These are phyloP conservation scores for Lipomyces chichibuensis DNA, from an alignment of 805 yeast species.

Conservation along the genomic window DNA sequence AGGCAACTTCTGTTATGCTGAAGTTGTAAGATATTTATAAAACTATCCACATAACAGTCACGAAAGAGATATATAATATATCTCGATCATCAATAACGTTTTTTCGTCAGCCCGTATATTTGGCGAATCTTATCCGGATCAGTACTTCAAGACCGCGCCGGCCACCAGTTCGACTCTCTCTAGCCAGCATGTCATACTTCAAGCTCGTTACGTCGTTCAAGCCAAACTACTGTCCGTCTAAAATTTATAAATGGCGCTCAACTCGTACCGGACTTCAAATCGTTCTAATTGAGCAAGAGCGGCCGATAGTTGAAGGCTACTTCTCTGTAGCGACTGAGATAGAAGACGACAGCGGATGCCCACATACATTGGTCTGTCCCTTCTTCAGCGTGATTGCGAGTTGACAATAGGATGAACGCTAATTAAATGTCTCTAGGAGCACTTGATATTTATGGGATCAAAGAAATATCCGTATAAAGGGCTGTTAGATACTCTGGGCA, in stretches of 20 bases:
- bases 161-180: not conserved
- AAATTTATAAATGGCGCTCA: conserved; percentile 66
- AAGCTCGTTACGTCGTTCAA: conserved; percentile 5
- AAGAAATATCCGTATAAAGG: conserved; percentile 89
- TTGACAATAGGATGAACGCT: not conserved
- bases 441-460: conserved; percentile 92
- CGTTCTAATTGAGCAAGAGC: conserved; percentile 72
- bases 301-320: conserved; percentile 88
- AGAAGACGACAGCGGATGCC: conserved; percentile 83
- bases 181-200: not conserved
- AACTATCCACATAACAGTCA: not conserved
- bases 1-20: too few relatives aligned
- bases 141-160: not conserved
- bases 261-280: conserved; percentile 79
- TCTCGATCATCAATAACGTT: not conserved
- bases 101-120: not conserved
- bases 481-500: conserved; percentile 81
- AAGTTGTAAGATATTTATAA: too few relatives aligned
- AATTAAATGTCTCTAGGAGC: conserved; percentile 54
- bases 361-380: conserved; percentile 68
- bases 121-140: not conserved
- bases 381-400: not conserved
- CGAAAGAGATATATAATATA: not conserved
- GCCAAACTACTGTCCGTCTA: conserved; percentile 28
- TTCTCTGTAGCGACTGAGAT: conserved; percentile 96